Base-by-base conservation (phyloP, 148 eudicot genomes). In the Vaccinium vitisidaea region DNA sequence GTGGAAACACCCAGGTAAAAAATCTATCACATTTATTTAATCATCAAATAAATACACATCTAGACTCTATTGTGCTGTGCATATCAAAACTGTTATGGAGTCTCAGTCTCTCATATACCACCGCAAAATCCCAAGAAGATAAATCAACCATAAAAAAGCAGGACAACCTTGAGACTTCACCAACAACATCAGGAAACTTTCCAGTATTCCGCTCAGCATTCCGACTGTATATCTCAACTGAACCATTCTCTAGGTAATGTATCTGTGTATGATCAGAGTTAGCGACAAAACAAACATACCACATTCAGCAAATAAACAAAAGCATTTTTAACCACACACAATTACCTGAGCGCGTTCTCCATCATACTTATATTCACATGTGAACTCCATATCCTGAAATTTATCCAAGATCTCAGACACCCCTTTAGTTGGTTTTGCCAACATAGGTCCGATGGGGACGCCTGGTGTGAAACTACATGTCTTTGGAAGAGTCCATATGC, bases 321-420 rank as follows among this genome's bases (percentile, higher is more conserved):
- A 77, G 77, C 6, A 73, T 1, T 25, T 48, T 85, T 88, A 11
- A 84, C 25, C 79, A 46, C 36, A 16, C 54, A 80, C 55, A 67
- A 84, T 88, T 85, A 95, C 97, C 92, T 95, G 99, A 85, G 99
- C 99, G 63, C 99, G 95, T 86, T 95, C 99, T 39, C 99, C 99
- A 88, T 97, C 99, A 86, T 97, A 97, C 88, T 97, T 97, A 91
- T 92, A 97, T 87, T 97, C 99, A 81, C 98, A 97, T 55, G 98
- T 93, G 86, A 87, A 97, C 69, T 89, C 94, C 90, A 86, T 95
- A 88, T 91, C 93, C 83, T 97, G 99, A 93, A 97, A 97, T 87
- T 97, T 97, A 80, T 95, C 99, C 81, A 95, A 82, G 75, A 97
- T 95, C 88, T 97, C 99, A 77, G 98, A 93, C 77, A 97, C 98